Percentiles rank a stretch among this genome's conserved stretches.
Evolutionary conservation across 148 eudicot genomes (phyloP).

Genomic region (Polygonum aviculare): DNA sequence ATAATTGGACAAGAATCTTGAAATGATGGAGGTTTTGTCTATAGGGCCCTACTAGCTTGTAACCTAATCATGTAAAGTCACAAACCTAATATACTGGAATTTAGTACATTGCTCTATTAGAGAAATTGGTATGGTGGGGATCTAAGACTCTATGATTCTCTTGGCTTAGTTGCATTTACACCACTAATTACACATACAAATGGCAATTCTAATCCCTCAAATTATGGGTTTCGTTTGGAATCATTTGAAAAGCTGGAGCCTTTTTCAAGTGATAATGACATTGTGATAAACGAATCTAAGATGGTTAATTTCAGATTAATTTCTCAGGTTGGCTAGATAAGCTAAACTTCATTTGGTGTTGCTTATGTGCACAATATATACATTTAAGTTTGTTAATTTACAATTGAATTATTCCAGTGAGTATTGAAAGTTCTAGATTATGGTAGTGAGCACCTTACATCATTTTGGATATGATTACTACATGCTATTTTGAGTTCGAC

Average conservation of each 20-base stretch:
- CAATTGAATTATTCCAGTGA: too few species aligned
- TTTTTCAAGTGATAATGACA: too few species aligned
- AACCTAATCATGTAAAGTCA: constrained; percentile 4
- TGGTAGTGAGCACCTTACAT: too few species aligned
- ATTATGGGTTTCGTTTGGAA: not conserved
- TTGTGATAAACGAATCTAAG: too few species aligned
- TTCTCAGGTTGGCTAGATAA: too few species aligned
- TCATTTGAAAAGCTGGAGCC: not conserved
- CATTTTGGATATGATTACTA: too few species aligned
- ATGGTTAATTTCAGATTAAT: too few species aligned
- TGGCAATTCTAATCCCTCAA: not conserved
- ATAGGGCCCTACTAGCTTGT: not conserved
- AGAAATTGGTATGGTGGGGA: not conserved
- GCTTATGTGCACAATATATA: too few species aligned
- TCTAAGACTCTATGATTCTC: not conserved
- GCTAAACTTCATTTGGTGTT: too few species aligned
- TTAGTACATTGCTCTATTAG: not conserved
- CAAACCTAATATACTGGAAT: constrained; percentile 6
- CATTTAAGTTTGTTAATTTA: too few species aligned
- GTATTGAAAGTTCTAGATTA: too few species aligned
- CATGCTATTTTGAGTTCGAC: too few species aligned
- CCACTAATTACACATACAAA: not conserved
- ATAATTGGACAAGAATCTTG: constrained; percentile 7
- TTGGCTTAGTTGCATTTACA: not conserved
- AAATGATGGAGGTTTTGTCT: not conserved